Evolutionary conservation across 2,329 filamentous ascomycete genomes (phyloP).

Genomic region (Ophiosphaerella herpotricha): DNA sequence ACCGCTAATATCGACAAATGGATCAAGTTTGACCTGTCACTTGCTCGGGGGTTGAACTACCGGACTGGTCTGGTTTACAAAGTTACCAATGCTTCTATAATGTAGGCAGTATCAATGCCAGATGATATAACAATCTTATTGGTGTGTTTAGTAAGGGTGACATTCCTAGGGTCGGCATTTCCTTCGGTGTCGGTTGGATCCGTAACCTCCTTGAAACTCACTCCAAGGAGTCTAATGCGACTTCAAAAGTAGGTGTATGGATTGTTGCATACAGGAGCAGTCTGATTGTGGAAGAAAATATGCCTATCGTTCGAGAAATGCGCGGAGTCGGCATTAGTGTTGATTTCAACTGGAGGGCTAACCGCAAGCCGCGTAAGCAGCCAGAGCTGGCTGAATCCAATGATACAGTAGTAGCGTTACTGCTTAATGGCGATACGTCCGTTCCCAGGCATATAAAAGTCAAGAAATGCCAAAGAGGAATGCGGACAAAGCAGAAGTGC

Average conservation of each 20-base stretch:
- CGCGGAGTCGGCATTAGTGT: constrained; percentile 87
- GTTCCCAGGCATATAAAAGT: constrained; percentile 77
- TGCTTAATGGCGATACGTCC: constrained; percentile 85
- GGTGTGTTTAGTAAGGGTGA: constrained; percentile 86
- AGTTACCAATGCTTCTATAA: constrained; percentile 71
- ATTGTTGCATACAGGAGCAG: constrained; percentile 87
- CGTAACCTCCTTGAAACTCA: constrained; percentile 84
- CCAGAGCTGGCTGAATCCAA: constrained; percentile 79
- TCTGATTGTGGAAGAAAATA: constrained; percentile 78
- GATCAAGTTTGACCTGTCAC: constrained; percentile 81
- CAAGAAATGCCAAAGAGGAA: constrained; percentile 87
- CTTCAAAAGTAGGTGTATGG: constrained; percentile 79
- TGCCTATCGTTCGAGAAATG: constrained; percentile 71
- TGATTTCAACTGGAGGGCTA: constrained; percentile 83
- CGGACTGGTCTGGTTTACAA: constrained; percentile 88
- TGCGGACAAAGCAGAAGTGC: constrained; percentile 62
- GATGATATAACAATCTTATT: constrained; percentile 80
- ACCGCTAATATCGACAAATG: constrained; percentile 70
- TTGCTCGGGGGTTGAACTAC: constrained; percentile 84
- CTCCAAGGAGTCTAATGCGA: constrained; percentile 63
- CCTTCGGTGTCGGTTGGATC: constrained; percentile 88
- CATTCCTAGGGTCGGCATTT: constrained; percentile 84
- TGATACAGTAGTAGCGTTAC: constrained; percentile 71
- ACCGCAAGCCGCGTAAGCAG: constrained; percentile 80
- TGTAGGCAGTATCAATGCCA: constrained; percentile 61